phyloP scores from a whole-genome alignment of 1,284 basidiomycete genomes.

The Ganoderma leucocontextum region DNA sequence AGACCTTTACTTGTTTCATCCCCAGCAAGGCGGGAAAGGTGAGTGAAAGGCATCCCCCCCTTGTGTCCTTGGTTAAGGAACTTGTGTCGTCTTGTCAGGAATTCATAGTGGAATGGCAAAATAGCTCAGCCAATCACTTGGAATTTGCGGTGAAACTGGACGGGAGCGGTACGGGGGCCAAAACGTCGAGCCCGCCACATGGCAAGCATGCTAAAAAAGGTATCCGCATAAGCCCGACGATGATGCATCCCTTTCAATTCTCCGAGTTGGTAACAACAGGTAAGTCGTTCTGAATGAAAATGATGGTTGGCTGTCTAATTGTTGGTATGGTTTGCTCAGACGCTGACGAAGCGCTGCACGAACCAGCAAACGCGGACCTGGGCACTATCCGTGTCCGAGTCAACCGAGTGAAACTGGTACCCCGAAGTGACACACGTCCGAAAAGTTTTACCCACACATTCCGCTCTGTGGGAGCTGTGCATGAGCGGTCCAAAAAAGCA shows the following conservation, averaged over 20 bases:
- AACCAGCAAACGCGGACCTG: background rate
- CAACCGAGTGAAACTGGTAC: background rate
- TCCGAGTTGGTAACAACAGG: background rate
- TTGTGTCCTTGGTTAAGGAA: too few species aligned
- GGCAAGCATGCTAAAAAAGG: too few species aligned
- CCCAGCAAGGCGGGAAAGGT: conserved; percentile 31
- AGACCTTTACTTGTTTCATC: conserved; percentile 20
- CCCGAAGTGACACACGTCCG: background rate
- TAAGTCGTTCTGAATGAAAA: background rate
- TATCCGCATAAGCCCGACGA: too few species aligned
- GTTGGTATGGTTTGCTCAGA: background rate
- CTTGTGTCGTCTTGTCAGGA: background rate
- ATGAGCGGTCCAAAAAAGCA: conserved; percentile 34
- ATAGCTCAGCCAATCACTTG: background rate
- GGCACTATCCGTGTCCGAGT: conserved; percentile 15
- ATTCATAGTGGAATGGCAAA: conserved; percentile 11
- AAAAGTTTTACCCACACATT: background rate
- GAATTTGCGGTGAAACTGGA: too few species aligned
- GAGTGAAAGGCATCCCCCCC: too few species aligned
- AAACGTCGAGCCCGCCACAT: too few species aligned
- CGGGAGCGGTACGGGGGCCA: too few species aligned
- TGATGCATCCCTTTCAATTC: background rate
- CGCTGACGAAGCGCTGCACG: background rate
- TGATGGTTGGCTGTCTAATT: background rate
- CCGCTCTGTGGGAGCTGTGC: conserved; percentile 14